Evolutionary conservation across 2,329 filamentous ascomycete species (phyloP).

Genomic region (Alternaria sp.): DNA sequence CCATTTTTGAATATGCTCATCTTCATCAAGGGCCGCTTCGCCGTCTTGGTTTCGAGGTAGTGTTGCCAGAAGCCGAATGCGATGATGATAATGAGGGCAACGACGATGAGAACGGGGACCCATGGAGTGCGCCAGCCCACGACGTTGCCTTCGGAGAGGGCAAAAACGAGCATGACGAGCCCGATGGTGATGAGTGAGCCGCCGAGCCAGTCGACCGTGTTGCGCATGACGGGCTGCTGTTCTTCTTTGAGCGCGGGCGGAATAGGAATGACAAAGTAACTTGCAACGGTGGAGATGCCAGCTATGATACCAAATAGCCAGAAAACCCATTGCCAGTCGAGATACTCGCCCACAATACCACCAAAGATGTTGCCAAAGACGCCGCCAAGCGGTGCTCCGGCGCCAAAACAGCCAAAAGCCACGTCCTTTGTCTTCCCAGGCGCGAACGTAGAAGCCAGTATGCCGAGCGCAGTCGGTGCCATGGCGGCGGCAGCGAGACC

Average conservation of each 20-base stretch:
- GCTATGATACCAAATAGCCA: conserved; percentile 69
- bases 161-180: conserved; percentile 70
- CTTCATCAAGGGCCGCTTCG: conserved; percentile 68
- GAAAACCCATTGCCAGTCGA: conserved; percentile 48
- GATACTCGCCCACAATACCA: conserved; percentile 54
- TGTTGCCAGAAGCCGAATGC: conserved; percentile 69
- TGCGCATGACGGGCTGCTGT: conserved; percentile 43
- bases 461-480: conserved; percentile 75
- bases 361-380: conserved; percentile 71
- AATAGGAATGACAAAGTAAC: conserved; percentile 67
- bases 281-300: conserved; percentile 64
- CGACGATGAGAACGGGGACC: conserved; percentile 67
- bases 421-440: conserved; percentile 75
- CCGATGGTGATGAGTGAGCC: conserved; percentile 69
- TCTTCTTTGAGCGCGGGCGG: conserved; percentile 47
- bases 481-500: conserved; percentile 74
- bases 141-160: conserved; percentile 73
- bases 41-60: conserved; percentile 63
- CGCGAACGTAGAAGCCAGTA: conserved; percentile 71
- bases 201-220: conserved; percentile 72
- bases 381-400: conserved; percentile 70
- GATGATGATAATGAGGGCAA: conserved; percentile 64
- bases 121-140: conserved; percentile 72
- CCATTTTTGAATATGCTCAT: conserved; percentile 68
- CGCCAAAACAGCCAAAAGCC: conserved; percentile 63